Conservation (phyloP, 140 eudicot genomes). For the Ambrosia hybrid region DNA sequence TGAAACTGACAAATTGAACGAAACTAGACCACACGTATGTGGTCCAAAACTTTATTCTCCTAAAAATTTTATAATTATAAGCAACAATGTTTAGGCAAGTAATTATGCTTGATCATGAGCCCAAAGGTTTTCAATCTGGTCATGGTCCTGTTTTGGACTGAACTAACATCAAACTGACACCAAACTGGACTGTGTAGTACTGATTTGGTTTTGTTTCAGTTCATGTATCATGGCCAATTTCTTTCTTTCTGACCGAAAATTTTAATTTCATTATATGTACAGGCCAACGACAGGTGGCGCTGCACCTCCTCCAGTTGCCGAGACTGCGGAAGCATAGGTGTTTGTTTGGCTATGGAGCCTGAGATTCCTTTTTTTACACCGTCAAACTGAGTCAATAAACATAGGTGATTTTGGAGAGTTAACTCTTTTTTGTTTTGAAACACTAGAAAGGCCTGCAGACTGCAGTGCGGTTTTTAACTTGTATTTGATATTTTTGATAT, state of each 20-base stretch:
- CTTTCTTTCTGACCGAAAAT: background rate
- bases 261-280: conserved; percentile 13
- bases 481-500: conserved; percentile 1
- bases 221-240: background rate
- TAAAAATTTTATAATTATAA: background rate
- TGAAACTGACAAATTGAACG: background rate
- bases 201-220: background rate
- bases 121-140: background rate
- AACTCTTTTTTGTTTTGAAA: conserved; percentile 2
- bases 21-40: background rate
- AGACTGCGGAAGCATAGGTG: conserved; percentile 46
- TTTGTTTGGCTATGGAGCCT: background rate
- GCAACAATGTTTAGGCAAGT: background rate
- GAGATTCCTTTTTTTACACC: conserved; percentile 3
- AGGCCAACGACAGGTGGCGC: conserved; percentile 96
- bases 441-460: background rate
- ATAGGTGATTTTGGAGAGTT: conserved; percentile 14
- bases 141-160: background rate
- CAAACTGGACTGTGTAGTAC: background rate
- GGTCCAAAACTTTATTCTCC: background rate
- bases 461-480: background rate
- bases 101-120: background rate
- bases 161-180: background rate
- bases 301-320: conserved; percentile 59
- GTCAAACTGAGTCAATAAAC: conserved; percentile 1